Percentiles rank a stretch among this genome's conserved stretches.
phyloP scores from a whole-genome alignment of 306 rosid genomes.

The Begonia peltatifolia region DNA sequence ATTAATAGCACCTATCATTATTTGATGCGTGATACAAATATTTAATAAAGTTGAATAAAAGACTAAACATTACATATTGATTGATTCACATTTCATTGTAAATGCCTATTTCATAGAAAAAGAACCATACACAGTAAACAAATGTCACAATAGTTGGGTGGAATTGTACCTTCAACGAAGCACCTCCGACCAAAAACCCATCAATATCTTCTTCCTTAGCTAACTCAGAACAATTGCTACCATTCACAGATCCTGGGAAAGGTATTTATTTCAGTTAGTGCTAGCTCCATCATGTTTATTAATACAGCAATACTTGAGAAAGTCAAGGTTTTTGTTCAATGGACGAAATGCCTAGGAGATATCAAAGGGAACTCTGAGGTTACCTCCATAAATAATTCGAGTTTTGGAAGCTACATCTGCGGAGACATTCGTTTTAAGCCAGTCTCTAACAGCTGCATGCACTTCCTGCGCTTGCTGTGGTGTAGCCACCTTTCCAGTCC shows the following conservation, averaged over 20 bases:
- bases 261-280: not conserved
- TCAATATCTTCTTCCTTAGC: conserved; percentile 95
- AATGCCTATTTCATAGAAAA: not conserved
- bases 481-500: conserved; percentile 94
- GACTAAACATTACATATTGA: too few relatives aligned
- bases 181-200: conserved; percentile 97
- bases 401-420: conserved; percentile 86
- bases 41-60: too few relatives aligned
- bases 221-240: conserved; percentile 76
- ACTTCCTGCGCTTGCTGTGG: conserved; percentile 99
- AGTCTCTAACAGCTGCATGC: conserved; percentile 78
- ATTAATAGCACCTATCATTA: too few relatives aligned
- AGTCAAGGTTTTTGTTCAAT: too few relatives aligned
- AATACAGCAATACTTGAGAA: too few relatives aligned
- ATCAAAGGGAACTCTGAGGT: conserved; percentile 6
- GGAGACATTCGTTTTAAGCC: conserved; percentile 78
- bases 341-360: too few relatives aligned
- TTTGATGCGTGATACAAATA: too few relatives aligned
- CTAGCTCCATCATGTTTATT: not conserved
- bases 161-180: conserved; percentile 70
- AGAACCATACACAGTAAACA: not conserved
- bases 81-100: not conserved
- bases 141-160: not conserved
- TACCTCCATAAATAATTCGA: conserved; percentile 95
- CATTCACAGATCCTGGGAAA: conserved; percentile 83